Conservation (phyloP, 2,329 filamentous ascomycete species). For the Sarocladium strictum region DNA sequence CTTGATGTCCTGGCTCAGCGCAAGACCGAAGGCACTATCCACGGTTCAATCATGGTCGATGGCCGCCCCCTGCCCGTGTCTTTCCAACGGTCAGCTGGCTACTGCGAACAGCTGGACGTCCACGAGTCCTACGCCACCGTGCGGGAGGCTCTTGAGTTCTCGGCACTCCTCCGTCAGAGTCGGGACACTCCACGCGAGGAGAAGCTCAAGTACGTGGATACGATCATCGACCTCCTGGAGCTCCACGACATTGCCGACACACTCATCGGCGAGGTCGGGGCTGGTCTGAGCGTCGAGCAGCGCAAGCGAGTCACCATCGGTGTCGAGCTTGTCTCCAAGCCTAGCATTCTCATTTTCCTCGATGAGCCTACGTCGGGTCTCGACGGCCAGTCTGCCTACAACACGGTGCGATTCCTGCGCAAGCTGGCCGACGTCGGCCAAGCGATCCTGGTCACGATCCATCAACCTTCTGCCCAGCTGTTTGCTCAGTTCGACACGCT, state of each 20-base stretch:
- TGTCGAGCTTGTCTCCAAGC: conserved; percentile 56
- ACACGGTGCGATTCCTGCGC: conserved; percentile 58
- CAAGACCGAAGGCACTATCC: conserved; percentile 71
- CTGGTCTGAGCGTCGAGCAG: conserved; percentile 46
- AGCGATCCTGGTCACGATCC: conserved; percentile 63
- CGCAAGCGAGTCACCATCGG: conserved; percentile 53
- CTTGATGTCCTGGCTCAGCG: conserved; percentile 76
- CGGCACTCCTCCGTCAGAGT: conserved; percentile 66
- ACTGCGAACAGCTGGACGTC: conserved; percentile 76
- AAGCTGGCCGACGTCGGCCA: conserved; percentile 62
- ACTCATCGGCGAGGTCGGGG: conserved; percentile 44
- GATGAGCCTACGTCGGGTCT: conserved; percentile 61
- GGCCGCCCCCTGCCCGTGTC: conserved; percentile 64
- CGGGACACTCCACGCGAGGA: conserved; percentile 56
- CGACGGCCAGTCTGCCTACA: conserved; percentile 63
- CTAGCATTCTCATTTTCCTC: conserved; percentile 52
- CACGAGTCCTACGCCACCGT: conserved; percentile 70
- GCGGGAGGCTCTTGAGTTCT: conserved; percentile 69
- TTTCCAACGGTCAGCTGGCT: conserved; percentile 71
- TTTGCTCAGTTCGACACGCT: conserved; percentile 63
- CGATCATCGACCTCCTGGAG: conserved; percentile 62
- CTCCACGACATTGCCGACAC: conserved; percentile 42
- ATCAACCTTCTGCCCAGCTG: conserved; percentile 62
- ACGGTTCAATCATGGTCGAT: conserved; percentile 70
- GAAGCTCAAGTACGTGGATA: conserved; percentile 71